Percentiles rank a stretch among this genome's conserved stretches.
phyloP scores from a whole-genome alignment of 2,329 filamentous ascomycete genomes.

The Colletotrichum theobromicola region DNA sequence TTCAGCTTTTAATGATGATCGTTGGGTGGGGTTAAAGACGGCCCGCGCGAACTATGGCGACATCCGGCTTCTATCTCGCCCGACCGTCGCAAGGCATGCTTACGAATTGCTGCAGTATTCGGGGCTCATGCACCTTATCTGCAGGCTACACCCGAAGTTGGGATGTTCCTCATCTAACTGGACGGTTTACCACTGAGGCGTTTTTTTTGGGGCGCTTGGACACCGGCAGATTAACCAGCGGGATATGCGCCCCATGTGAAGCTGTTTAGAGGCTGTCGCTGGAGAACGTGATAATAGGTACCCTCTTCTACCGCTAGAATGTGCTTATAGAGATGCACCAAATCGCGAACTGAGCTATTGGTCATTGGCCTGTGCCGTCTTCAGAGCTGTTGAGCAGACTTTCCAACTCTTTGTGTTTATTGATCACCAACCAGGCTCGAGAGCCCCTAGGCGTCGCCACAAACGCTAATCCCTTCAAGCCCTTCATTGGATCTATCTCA shows the following conservation, averaged over 20 bases:
- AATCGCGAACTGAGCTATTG: not conserved
- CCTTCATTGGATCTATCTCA: not conserved
- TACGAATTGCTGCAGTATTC: not conserved
- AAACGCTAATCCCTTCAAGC: slow-evolving; percentile 36
- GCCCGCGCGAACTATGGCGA: slow-evolving; percentile 11
- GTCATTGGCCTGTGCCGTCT: not conserved
- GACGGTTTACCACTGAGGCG: not conserved
- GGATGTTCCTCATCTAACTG: not conserved
- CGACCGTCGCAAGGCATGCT: not conserved
- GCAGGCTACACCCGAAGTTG: not conserved
- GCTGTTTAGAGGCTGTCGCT: not conserved
- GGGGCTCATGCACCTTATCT: not conserved
- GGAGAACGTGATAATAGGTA: not conserved
- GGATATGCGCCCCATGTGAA: not conserved
- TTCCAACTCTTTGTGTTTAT: not conserved
- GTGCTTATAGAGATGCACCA: not conserved
- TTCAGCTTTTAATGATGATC: not conserved
- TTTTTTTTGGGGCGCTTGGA: not conserved
- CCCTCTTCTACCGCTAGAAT: not conserved
- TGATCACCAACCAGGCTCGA: slow-evolving; percentile 19
- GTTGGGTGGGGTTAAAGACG: not conserved
- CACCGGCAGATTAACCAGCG: not conserved
- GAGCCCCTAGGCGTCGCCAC: slow-evolving; percentile 20
- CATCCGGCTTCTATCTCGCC: not conserved
- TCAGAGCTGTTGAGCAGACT: not conserved